These are phyloP conservation scores for Yamadazyma phyllophila DNA, from an alignment of 805 yeast genomes.

Conservation along the genomic window DNA sequence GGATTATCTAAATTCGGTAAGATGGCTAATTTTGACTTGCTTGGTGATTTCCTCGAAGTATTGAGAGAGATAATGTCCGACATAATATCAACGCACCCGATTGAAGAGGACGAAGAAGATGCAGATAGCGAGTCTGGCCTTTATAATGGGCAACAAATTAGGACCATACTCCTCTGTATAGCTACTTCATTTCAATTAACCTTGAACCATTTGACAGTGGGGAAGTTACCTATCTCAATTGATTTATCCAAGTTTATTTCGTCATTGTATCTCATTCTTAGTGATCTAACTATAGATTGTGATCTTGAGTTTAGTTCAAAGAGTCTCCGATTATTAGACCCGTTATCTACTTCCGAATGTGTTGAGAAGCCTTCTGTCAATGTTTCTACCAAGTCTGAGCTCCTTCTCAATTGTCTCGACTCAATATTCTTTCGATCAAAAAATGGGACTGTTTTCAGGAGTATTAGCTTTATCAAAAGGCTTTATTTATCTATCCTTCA, in stretches of 20 bases:
- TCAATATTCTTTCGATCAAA: slow-evolving; percentile 74
- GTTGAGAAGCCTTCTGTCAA: slow-evolving; percentile 69
- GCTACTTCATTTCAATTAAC: slow-evolving; percentile 88
- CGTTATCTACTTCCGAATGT: slow-evolving; percentile 43
- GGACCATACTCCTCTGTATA: slow-evolving; percentile 78
- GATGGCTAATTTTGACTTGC: slow-evolving; percentile 85
- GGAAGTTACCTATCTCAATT: slow-evolving; percentile 58
- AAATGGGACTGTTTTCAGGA: slow-evolving; percentile 64
- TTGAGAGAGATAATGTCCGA: slow-evolving; percentile 74
- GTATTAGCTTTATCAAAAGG: slow-evolving; percentile 80
- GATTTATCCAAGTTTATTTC: slow-evolving; percentile 82
- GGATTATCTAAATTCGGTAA: slow-evolving; percentile 89
- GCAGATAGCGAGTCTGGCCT: slow-evolving; percentile 29
- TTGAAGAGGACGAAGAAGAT: slow-evolving; percentile 21
- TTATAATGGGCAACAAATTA: slow-evolving; percentile 43
- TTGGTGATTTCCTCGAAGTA: slow-evolving; percentile 91
- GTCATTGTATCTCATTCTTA: slow-evolving; percentile 66
- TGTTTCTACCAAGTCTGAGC: slow-evolving; percentile 84
- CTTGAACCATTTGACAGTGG: slow-evolving; percentile 58
- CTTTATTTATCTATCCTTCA: slow-evolving; percentile 65
- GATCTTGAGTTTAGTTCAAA: slow-evolving; percentile 86
- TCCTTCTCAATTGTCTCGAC: slow-evolving; percentile 74
- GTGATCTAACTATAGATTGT: slow-evolving; percentile 69
- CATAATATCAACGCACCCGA: slow-evolving; percentile 42
- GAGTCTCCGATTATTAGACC: slow-evolving; percentile 77